phyloP scores from a whole-genome alignment of 768 basidiomycete species.

The Naganishia onofrii region DNA sequence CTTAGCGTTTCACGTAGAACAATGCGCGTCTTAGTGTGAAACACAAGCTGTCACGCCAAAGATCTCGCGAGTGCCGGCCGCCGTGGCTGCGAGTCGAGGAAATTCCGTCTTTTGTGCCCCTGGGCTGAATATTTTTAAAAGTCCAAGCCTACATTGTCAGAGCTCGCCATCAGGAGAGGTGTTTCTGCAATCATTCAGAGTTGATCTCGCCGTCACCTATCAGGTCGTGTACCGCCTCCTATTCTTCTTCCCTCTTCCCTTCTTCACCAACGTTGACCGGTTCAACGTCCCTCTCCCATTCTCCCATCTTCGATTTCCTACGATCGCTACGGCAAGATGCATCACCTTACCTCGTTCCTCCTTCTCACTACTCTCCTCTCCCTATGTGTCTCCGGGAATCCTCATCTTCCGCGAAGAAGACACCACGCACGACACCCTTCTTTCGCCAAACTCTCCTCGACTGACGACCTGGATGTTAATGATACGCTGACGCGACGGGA shows the following conservation, averaged over 20 bases:
- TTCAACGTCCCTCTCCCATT: background rate
- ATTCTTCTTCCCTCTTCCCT: background rate
- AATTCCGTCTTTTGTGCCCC: background rate
- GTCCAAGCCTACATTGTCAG: too few species aligned
- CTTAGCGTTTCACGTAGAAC: background rate
- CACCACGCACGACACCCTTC: constrained; percentile 6
- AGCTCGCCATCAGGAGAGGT: background rate
- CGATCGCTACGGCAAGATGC: background rate
- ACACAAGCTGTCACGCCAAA: background rate
- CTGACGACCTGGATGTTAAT: background rate
- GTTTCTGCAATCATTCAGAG: background rate
- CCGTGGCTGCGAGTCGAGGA: background rate
- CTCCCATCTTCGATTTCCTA: background rate
- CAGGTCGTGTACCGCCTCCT: background rate
- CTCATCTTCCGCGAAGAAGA: constrained; percentile 11
- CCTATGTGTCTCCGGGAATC: background rate
- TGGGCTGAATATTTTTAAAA: background rate
- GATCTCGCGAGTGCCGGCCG: background rate
- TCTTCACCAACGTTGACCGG: constrained; percentile 3
- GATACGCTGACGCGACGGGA: background rate
- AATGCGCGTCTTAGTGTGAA: constrained; percentile 9
- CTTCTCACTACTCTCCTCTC: constrained; percentile 1
- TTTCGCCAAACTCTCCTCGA: background rate
- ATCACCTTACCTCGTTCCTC: constrained; percentile 6
- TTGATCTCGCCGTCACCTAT: constrained; percentile 5